A percentile compares a stretch with the other conserved stretches of the same genome.
phyloP scores from a whole-genome alignment of 768 basidiomycete genomes.

The Pleurotus tuoliensis region DNA sequence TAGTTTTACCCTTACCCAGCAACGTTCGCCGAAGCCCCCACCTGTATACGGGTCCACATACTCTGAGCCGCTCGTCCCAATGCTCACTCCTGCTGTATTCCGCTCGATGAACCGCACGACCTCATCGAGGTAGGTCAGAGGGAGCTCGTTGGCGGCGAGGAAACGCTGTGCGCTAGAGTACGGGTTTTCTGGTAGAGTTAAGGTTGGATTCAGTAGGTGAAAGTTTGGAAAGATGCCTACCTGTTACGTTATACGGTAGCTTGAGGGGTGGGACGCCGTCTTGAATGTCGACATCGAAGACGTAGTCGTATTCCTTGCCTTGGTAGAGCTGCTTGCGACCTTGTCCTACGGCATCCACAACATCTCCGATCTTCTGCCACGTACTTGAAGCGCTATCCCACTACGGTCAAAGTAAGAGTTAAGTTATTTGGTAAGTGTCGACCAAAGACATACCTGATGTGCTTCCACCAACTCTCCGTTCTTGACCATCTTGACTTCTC shows the following conservation, averaged over 20 bases:
- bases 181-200: constrained; percentile 70
- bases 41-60: constrained; percentile 93
- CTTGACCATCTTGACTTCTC: constrained; percentile 90
- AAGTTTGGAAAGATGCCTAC: constrained; percentile 34
- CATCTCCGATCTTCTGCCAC: constrained; percentile 96
- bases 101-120: constrained; percentile 93
- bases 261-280: constrained; percentile 92
- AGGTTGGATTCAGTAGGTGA: constrained; percentile 1
- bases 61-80: constrained; percentile 55
- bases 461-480: constrained; percentile 82
- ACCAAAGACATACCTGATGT: constrained; percentile 62
- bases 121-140: constrained; percentile 79
- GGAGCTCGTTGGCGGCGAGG: constrained; percentile 78
- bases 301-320: constrained; percentile 96
- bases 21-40: not conserved
- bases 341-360: constrained; percentile 90
- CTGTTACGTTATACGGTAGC: constrained; percentile 87
- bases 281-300: constrained; percentile 97
- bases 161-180: constrained; percentile 88
- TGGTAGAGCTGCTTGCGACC: constrained; percentile 88
- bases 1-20: constrained; percentile 17
- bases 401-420: constrained; percentile 34
- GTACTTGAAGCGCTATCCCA: constrained; percentile 68
- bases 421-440: not conserved
- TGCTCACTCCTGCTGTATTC: constrained; percentile 74